Evolutionary conservation across 768 basidiomycete genomes (phyloP), one percentile per base, ranked within the genome.

Genomic region (Tulasnella sp.): DNA sequence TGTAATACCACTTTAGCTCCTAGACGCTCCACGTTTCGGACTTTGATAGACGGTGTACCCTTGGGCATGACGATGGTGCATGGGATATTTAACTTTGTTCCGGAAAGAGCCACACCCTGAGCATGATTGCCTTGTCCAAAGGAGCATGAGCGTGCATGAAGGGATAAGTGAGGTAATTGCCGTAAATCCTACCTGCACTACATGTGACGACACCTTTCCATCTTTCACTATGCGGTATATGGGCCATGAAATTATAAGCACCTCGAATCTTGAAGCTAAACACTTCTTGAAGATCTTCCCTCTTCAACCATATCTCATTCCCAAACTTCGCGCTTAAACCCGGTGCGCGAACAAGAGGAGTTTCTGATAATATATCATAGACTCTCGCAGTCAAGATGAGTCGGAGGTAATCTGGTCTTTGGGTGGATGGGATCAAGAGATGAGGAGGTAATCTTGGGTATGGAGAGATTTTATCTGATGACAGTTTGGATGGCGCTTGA

Each of bases 41-140:
- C 87, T 69, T 99, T 99, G 74, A 99, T 99, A 34, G 83, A 75
- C 1, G 95, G 95, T 2, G 95, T 98, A 12, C 79, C 87, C 35
- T 81, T 70, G 1, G 95, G 95, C 95, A 99, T 98, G 56, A 99
- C 89, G 60, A 99, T 98, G n/a, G 91, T 96, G 57, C 90, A 95
- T 3, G 95, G 90, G 54, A 98, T 84, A 29, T 75, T 76, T 25
- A 99, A 77, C 51, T 80, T 78, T 40, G 78, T 67, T 9, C 93
- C 89, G n/a, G 95, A 91, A 42, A 98, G 74, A 2, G 95, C 95
- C 44, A 99, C 95, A 22, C 95, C 95, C 65, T 99, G 95, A 0
- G 95, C 95, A 65, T 99, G 95, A 62, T 99, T 99, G 24, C 95
- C 95, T 96, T 64, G n/a, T n/a, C n/a, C n/a, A n/a, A n/a, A n/a